Percentiles rank a stretch among this genome's conserved stretches.
Conservation (phyloP, 2,329 filamentous ascomycete genomes). For the Neofusicoccum kwambonambiense region DNA sequence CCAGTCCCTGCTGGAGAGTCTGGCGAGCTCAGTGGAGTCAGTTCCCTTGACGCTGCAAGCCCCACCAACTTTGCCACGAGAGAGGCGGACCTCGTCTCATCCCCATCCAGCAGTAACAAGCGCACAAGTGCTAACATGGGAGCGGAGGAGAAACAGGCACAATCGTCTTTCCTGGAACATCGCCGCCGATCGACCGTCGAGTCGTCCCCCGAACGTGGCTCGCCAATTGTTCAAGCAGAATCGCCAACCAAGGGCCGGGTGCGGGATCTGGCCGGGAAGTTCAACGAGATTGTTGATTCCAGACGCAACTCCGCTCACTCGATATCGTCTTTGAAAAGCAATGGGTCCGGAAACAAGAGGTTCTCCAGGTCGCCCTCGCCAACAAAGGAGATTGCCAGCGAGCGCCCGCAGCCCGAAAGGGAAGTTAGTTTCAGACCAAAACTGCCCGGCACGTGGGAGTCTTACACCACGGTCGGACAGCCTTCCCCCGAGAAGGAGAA, state of each 20-base stretch:
- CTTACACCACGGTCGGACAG: constrained; percentile 44
- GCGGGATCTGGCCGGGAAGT: constrained; percentile 51
- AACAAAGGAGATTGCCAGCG: constrained; percentile 21
- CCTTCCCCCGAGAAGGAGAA: constrained; percentile 31
- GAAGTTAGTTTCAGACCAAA: constrained; percentile 50
- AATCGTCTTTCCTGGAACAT: constrained; percentile 36
- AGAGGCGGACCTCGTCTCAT: constrained; percentile 37
- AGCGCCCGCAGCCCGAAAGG: constrained; percentile 31
- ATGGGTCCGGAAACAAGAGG: constrained; percentile 6
- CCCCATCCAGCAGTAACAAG: constrained; percentile 28
- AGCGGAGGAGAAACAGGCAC: constrained; percentile 33
- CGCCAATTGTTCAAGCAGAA: constrained; percentile 38
- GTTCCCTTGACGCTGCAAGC: constrained; percentile 31
- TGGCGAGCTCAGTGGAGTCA: constrained; percentile 44
- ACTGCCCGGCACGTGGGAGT: constrained; percentile 55
- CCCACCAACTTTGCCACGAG: constrained; percentile 32
- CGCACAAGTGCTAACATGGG: constrained; percentile 26
- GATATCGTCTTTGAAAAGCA: constrained; percentile 40
- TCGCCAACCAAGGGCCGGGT: constrained; percentile 52
- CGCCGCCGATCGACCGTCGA: constrained; percentile 28
- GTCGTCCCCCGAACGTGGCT: constrained; percentile 29
- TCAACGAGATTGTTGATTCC: constrained; percentile 46
- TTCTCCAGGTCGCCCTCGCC: constrained; percentile 32
- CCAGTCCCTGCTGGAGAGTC: constrained; percentile 47
- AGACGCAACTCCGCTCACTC: constrained; percentile 48